A percentile compares a stretch with the other conserved stretches of the same genome.
These are phyloP conservation scores for Vachellia collinsii DNA, from an alignment of 306 rosid species.

Conservation along the genomic window DNA sequence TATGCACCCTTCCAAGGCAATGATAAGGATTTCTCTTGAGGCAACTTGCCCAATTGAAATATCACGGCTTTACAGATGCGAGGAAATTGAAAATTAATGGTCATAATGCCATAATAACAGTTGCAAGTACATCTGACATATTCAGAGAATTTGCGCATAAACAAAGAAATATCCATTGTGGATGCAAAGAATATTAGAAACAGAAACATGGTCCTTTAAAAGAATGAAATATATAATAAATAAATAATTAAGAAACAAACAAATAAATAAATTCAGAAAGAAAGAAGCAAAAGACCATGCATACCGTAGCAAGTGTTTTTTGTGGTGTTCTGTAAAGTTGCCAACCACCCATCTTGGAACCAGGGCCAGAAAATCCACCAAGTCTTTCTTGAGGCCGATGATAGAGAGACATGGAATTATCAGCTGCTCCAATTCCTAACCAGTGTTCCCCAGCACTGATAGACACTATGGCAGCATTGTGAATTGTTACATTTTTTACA, in stretches of 20 bases:
- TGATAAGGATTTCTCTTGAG: constrained; percentile 13
- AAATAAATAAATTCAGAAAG: background rate
- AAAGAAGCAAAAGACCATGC: constrained; percentile 27
- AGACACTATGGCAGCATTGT: constrained; percentile 79
- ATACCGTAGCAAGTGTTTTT: constrained; percentile 87
- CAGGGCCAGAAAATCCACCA: constrained; percentile 76
- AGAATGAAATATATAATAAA: constrained; percentile 6
- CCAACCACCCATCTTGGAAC: constrained; percentile 92
- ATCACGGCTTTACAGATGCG: background rate
- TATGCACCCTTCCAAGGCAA: constrained; percentile 13
- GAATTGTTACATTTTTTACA: constrained; percentile 88
- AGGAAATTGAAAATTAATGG: constrained; percentile 11
- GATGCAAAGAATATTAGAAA: constrained; percentile 17
- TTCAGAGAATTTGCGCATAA: constrained; percentile 17
- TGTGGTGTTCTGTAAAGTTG: constrained; percentile 98
- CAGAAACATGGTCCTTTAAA: constrained; percentile 15
- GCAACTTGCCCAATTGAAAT: constrained; percentile 19
- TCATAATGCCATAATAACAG: background rate
- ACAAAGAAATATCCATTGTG: constrained; percentile 8
- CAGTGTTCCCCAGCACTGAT: constrained; percentile 97
- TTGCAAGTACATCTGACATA: background rate
- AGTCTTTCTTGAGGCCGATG: constrained; percentile 99
- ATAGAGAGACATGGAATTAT: constrained; percentile 92
- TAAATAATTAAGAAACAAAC: background rate
- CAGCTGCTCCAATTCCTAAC: constrained; percentile 99